Evolutionary conservation across 345 rosid genomes (phyloP), one percentile per base, ranked within the genome.

Genomic region (Cardamine chenopodiifolia): DNA sequence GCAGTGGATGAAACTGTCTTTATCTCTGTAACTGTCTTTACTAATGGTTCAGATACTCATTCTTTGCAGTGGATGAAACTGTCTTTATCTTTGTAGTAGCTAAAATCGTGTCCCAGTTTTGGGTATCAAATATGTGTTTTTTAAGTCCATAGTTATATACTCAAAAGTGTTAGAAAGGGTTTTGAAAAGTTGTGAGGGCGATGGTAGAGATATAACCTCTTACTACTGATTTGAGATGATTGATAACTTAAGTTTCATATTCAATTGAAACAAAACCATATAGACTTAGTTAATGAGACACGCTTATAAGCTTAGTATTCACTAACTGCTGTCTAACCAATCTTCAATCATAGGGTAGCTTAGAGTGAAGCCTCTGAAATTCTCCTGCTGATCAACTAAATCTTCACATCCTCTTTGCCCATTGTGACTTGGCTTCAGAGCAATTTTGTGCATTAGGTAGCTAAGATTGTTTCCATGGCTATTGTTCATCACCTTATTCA

Each of bases 51-150:
- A 11, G 71, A 22, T 32, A 63, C 35, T 15, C 32, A 14, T 7
- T 65, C 17, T 63, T 17, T 29, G 13, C 25, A 17, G 9, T 54
- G 8, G 8, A 44, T 25, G 61, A 61, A 71, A 18, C 68, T 72
- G 28, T 35, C 40, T 67, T 71, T 34, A 28, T 59, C 62, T 37
- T 37, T 49, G 5, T 74, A 32, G 57, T 19, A 42, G 28, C 56
- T 42, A 20, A 29, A 29, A 54, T 53, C 57, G 29, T 29, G 23
- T 31, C 68, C 37, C 7, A 44, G 35, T 48, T 71, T 54, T 29
- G 17, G 37, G 9, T 40, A 15, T 72, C 10, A 58, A 10, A 58
- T 32, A 6, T 58, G 57, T 19, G 42, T 18, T 56, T 5, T 4
- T 44, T 0, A 44, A 17, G 40, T 54, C 17, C 47, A 66, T 13